A percentile compares a stretch with the other conserved stretches of the same genome.
Conservation (phyloP, 1,284 basidiomycete genomes). For the Cystobasidium sp. region DNA sequence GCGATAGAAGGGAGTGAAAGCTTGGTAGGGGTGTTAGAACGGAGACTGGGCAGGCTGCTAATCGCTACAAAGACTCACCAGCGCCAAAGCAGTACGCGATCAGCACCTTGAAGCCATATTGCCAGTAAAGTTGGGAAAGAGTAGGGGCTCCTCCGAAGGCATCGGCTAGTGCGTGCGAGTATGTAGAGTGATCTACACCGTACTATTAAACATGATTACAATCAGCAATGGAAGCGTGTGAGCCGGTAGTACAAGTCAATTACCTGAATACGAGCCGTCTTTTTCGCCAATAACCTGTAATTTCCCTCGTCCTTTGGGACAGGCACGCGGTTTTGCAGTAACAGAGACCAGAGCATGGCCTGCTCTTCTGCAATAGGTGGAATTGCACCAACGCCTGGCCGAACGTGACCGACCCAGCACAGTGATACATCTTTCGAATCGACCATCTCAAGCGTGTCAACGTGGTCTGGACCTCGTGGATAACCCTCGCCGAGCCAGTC, state of each 20-base stretch:
- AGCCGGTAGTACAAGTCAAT: neutral
- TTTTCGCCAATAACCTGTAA: conserved; percentile 66
- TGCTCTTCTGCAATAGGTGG: conserved; percentile 72
- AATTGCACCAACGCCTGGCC: conserved; percentile 70
- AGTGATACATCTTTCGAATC: conserved; percentile 63
- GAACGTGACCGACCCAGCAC: conserved; percentile 68
- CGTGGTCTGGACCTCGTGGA: conserved; percentile 62
- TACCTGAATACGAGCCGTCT: conserved; percentile 66
- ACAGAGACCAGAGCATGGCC: conserved; percentile 66
- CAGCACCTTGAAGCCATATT: conserved; percentile 64
- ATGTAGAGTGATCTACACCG: conserved; percentile 64
- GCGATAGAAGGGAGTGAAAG: conserved; percentile 69
- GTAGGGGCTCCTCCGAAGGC: conserved; percentile 67
- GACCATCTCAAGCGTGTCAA: conserved; percentile 64
- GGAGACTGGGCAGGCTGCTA: neutral
- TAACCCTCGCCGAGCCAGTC: conserved; percentile 64
- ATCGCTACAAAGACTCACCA: neutral
- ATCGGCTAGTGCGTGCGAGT: conserved; percentile 66
- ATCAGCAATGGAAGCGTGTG: neutral
- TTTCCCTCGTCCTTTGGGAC: conserved; percentile 60
- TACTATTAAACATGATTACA: conserved; percentile 37
- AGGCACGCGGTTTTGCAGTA: conserved; percentile 61
- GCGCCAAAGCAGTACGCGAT: conserved; percentile 64
- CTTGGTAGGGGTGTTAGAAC: conserved; percentile 63
- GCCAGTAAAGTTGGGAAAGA: conserved; percentile 61